Evolutionary conservation across 148 eudicot genomes (phyloP), one percentile per base, ranked within the genome.

Genomic region (Spergularia marina): DNA sequence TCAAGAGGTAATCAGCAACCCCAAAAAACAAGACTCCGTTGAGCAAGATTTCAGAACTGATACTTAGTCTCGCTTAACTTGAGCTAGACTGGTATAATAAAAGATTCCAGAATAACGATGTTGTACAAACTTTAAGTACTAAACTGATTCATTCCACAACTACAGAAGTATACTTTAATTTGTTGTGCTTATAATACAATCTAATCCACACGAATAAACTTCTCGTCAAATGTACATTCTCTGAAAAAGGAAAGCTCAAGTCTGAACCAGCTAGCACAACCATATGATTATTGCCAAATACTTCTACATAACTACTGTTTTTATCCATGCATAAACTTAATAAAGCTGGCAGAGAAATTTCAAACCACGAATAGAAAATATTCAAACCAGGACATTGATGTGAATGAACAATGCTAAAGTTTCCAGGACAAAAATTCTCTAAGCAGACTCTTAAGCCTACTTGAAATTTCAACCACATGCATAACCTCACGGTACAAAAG

Each of bases 301-400:
- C 73, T 53, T 53, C 44, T 21, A 53, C 7, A 70, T 70, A 47
- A 70, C 18, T 53, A 30, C 9, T 53, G 60, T 44, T 53, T 25
- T 9, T 40, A 52, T 68, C 4, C 64, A 20, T 58, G 21, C 72
- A 69, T 23, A 70, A 30, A 70, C 72, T 0, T 30, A 30, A 25
- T 69, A 52, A 57, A 23, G n/a, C 58, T 53, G 40, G 25, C 41
- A 14, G 58, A 14, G 14, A 53, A 53, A 53, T 12, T 25, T 25
- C 20, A 21, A 67, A 70, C 54, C 53, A 65, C 18, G 20, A 53
- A 53, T 6, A 74, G 52, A 54, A 75, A 63, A 51, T 12, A 62
- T 7, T 36, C n/a, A 21, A 39, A 54, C 47, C 7, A 63, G 20
- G 7, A 64, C 15, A 12, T 6, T 74, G 71, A 65, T 75, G 62